phyloP scores from a whole-genome alignment of 2,329 filamentous ascomycete genomes.

The Tetracladium maxilliforme region DNA sequence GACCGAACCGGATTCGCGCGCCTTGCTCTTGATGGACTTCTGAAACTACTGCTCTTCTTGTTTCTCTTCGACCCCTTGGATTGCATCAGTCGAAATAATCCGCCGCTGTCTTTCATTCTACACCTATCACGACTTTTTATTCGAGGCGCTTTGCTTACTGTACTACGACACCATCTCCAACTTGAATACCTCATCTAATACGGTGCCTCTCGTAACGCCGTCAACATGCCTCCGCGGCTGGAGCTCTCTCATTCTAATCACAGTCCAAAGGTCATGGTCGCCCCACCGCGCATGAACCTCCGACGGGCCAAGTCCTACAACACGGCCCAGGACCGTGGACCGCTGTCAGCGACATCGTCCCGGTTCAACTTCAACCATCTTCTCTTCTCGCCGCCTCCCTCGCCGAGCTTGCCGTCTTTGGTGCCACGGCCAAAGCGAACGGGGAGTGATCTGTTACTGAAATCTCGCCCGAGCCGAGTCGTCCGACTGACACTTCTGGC shows the following conservation, averaged over 20 bases:
- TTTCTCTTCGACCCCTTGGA: too few species aligned
- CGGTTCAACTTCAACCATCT: constrained; percentile 54
- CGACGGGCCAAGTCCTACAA: constrained; percentile 42
- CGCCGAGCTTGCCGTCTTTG: constrained; percentile 54
- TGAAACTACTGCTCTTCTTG: too few species aligned
- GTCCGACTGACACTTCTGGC: constrained; percentile 39
- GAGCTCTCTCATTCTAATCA: too few species aligned
- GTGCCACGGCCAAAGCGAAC: constrained; percentile 33
- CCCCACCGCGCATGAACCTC: constrained; percentile 41
- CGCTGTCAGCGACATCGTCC: constrained; percentile 44
- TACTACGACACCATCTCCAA: too few species aligned
- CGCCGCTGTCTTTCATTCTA: too few species aligned
- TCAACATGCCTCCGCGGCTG: constrained; percentile 32
- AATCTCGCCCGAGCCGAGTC: constrained; percentile 42
- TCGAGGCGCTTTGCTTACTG: too few species aligned
- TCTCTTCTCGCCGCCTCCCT: constrained; percentile 50
- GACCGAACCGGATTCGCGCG: too few species aligned
- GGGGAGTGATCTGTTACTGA: too few species aligned
- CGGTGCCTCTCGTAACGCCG: constrained; percentile 12
- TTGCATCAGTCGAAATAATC: too few species aligned
- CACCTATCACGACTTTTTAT: too few species aligned
- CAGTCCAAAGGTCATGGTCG: constrained; percentile 35
- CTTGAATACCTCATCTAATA: too few species aligned
- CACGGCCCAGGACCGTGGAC: constrained; percentile 33
- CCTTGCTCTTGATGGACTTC: too few species aligned